These are phyloP conservation scores for Teratosphaeria destructans DNA, from an alignment of 2,329 filamentous ascomycete species.

Conservation along the genomic window DNA sequence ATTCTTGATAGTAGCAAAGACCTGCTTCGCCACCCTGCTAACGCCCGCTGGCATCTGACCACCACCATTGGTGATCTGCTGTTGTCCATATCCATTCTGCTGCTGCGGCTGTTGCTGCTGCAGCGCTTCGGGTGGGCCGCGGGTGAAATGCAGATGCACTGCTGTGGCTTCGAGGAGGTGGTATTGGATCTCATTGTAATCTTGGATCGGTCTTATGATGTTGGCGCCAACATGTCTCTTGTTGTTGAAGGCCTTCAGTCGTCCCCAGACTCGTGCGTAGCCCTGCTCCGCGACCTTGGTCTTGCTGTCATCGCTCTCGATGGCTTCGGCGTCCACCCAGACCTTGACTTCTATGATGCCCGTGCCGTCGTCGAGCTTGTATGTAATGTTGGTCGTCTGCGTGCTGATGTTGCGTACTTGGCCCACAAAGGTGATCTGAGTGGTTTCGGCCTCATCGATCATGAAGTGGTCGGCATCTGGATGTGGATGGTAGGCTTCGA, in stretches of 20 bases:
- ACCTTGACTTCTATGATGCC: constrained; percentile 83
- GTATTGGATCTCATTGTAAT: constrained; percentile 88
- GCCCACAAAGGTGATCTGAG: constrained; percentile 70
- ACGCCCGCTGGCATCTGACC: constrained; percentile 28
- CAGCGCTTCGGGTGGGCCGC: constrained; percentile 48
- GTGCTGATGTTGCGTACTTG: constrained; percentile 78
- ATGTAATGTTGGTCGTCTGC: constrained; percentile 86
- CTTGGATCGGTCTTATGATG: constrained; percentile 65
- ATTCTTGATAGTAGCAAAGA: constrained; percentile 60
- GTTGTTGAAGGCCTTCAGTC: constrained; percentile 72
- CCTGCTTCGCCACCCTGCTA: constrained; percentile 47
- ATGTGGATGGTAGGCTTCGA: constrained; percentile 69
- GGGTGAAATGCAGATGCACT: constrained; percentile 74
- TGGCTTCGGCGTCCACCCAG: constrained; percentile 59
- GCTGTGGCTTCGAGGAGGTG: constrained; percentile 84
- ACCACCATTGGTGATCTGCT: constrained; percentile 9
- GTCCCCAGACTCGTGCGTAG: constrained; percentile 79
- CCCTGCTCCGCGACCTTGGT: constrained; percentile 57
- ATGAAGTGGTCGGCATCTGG: constrained; percentile 62
- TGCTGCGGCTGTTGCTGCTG: constrained; percentile 22
- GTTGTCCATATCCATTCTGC: constrained; percentile 16
- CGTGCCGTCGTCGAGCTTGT: constrained; percentile 91
- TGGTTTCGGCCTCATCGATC: constrained; percentile 66
- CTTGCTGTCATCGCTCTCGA: constrained; percentile 31
- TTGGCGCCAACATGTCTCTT: constrained; percentile 74